Base-by-base conservation (phyloP, 2,329 filamentous ascomycete species). In the Ceratocystis destructans region DNA sequence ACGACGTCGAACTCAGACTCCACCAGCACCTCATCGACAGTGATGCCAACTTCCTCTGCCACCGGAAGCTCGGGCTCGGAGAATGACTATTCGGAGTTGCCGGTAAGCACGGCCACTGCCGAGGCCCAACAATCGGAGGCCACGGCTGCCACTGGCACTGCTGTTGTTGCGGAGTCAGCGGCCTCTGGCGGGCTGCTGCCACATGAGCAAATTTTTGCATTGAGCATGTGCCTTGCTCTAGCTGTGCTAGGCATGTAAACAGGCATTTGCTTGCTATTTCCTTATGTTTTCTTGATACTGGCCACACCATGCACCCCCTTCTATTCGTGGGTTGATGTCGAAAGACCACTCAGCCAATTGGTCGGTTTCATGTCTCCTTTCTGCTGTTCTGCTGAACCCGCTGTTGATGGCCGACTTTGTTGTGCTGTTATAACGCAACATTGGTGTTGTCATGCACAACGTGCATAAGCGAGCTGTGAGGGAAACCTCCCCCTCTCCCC, bases 1-100 rank as follows among this genome's bases (percentile, higher is more conserved):
- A 64, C 28, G 64, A 69, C 22, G 2, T 33, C 61, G 28, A 66
- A 55, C 33, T 33, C 67, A 10, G 67, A 64, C 12, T 64, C 66
- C 48, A 48, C 67, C n/a, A 46, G 66, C 25, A 57, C 64, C 28
- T 8, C 37, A 25, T 12, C 46, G 1, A 50, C 62, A 12, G 12
- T 22, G 4, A 20, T 10, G 48, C 10, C 22, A 15, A 45, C 48
- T 1, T 31, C 33, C 17, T 55, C 63, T 25, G 50, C 37, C 2
- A 57, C n/a, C 1, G n/a, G 20, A 2, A 31, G 20, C 7, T 15
- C 44, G 28, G 53, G 15, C 25, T 59, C 55, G 6, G 33, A 37
- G 55, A n/a, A 22, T n/a, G 55, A 28, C 5, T 33, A 41, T 41
- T 41, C 55, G 5, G 4, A 25, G 3, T 7, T 12, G 28, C 6